Base-by-base conservation (phyloP, 2,329 filamentous ascomycete species). In the Nemania sp. region DNA sequence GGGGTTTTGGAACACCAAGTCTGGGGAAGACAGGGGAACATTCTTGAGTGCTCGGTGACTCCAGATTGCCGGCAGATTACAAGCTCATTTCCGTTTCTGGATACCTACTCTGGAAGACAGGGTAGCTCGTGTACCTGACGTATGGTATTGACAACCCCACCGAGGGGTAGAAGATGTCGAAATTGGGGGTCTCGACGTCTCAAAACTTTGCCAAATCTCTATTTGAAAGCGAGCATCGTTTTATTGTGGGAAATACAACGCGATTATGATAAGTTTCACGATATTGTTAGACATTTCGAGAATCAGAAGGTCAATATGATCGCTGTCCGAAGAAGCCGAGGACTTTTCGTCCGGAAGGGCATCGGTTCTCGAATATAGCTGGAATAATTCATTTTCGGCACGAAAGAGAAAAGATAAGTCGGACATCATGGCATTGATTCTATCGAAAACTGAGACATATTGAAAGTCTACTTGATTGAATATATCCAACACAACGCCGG, bases 381-480 rank as follows among this genome's bases (percentile, higher is more conserved):
- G 8, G 7, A 11, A 28, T 7, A 31, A 24, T n/a, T 47, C 14
- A 9, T n/a, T 22, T 26, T 2, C 3, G 23, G 17, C n/a, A 28
- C 15, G 45, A 8, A 8, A 26, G 8, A 45, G 30, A 28, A 9
- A 28, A 47, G 24, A 37, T 26, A 48, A 44, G 39, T 47, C 36
- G 36, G 36, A 44, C 28, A 15, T 15, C 22, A 51, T 43, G 20
- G 23, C 19, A 50, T 51, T 40, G 11, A 40, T 30, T 50, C 36
- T 50, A 36, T n/a, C n/a, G 22, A 37, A 5, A 33, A 39, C 17
- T 11, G 30, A 37, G 23, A 24, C 17, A 3, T 33, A 53, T 23
- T 31, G 43, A 33, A 58, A 62, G 55, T 63, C 61, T 63, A 64
- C 56, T 40, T 52, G 36, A 49, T 45, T 49, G 51, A 45, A 50